A percentile compares a stretch with the other conserved stretches of the same genome.
phyloP scores from a whole-genome alignment of 1,284 basidiomycete genomes.

The Ustilago nuda region DNA sequence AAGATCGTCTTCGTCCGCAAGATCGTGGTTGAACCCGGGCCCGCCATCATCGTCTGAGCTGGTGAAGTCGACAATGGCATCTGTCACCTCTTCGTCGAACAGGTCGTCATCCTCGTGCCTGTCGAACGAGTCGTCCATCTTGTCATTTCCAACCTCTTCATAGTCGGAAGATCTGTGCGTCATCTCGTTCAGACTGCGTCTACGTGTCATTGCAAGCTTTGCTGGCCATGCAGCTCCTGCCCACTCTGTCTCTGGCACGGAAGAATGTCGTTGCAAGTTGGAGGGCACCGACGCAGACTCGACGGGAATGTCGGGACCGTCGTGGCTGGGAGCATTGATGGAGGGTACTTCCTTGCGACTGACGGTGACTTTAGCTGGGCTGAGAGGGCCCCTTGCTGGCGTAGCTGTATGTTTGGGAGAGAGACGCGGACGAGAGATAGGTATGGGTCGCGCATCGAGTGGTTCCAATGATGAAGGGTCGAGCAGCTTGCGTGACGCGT shows the following conservation, averaged over 20 bases:
- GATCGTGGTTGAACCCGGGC: constrained; percentile 23
- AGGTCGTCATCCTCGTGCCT: constrained; percentile 17
- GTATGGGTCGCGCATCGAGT: constrained; percentile 41
- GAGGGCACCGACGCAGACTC: constrained; percentile 10
- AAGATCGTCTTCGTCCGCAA: constrained; percentile 42
- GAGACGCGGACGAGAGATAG: constrained; percentile 26
- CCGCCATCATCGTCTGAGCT: constrained; percentile 35
- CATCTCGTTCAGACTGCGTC: constrained; percentile 38
- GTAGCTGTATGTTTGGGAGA: constrained; percentile 10
- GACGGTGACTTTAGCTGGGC: not conserved
- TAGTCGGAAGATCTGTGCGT: constrained; percentile 42
- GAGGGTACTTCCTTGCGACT: constrained; percentile 6
- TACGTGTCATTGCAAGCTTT: constrained; percentile 32
- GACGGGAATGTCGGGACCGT: not conserved
- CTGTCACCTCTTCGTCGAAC: constrained; percentile 20
- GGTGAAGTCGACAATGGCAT: constrained; percentile 19
- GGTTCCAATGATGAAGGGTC: constrained; percentile 35
- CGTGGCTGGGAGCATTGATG: not conserved
- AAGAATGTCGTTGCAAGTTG: constrained; percentile 48
- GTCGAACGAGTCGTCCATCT: constrained; percentile 32
- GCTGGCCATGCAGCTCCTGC: constrained; percentile 36
- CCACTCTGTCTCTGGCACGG: constrained; percentile 46
- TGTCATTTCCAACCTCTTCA: constrained; percentile 41
- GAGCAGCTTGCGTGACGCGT: constrained; percentile 18
- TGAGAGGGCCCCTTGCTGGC: constrained; percentile 10